A percentile compares a stretch with the other conserved stretches of the same genome.
phyloP scores from a whole-genome alignment of 2,329 filamentous ascomycete species.

The Aspergillus nomiae region DNA sequence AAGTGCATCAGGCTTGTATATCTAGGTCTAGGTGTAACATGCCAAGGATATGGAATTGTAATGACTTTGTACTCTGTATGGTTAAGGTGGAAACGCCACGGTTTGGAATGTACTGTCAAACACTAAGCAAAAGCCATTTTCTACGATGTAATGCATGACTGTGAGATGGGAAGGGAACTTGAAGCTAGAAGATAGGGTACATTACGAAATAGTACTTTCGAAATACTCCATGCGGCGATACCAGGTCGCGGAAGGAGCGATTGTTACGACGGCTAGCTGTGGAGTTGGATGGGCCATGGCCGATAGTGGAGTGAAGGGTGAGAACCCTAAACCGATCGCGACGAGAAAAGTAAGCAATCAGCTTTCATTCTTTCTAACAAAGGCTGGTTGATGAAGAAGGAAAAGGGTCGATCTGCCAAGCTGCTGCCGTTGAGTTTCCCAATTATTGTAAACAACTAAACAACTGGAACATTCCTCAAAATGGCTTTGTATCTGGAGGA shows the following conservation, averaged over 20 bases:
- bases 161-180: neutral
- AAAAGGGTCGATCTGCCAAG: neutral
- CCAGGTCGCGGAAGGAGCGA: neutral
- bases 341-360: constrained; percentile 1
- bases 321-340: constrained; percentile 12
- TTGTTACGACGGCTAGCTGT: constrained; percentile 10
- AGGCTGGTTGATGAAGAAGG: neutral
- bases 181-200: too few species aligned
- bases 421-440: neutral
- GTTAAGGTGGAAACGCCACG: neutral
- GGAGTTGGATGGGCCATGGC: constrained; percentile 8
- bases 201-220: too few species aligned
- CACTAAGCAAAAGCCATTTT: neutral
- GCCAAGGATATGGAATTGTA: neutral
- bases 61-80: neutral
- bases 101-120: neutral
- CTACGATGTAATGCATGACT: neutral
- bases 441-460: neutral
- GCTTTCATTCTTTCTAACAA: neutral
- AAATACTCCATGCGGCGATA: neutral
- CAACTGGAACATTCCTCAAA: neutral
- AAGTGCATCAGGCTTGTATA: neutral
- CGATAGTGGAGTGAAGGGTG: constrained; percentile 8
- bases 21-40: neutral
- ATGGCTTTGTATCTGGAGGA: neutral